A percentile compares a stretch with the other conserved stretches of the same genome.
These are phyloP conservation scores for Ophiocordyceps australis DNA, from an alignment of 2,329 filamentous ascomycete species.

Conservation along the genomic window DNA sequence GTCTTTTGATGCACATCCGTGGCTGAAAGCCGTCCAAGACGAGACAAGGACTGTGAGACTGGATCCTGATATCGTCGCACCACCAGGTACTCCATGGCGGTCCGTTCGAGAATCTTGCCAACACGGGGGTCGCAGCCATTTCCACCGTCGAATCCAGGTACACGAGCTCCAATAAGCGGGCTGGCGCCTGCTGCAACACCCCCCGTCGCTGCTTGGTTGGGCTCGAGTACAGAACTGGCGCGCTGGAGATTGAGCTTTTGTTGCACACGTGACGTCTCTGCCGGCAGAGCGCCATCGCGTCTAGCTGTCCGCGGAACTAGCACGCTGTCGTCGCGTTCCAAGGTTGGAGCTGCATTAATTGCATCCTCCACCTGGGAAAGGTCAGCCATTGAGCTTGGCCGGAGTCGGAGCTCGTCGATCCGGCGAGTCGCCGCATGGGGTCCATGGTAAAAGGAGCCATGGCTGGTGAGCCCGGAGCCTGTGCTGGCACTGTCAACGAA, in stretches of 20 bases:
- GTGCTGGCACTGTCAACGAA: slow-evolving; percentile 38
- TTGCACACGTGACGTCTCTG: slow-evolving; percentile 48
- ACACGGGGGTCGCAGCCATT: slow-evolving; percentile 41
- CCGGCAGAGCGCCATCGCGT: slow-evolving; percentile 20
- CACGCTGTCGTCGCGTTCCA: slow-evolving; percentile 22
- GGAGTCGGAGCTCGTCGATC: slow-evolving; percentile 14
- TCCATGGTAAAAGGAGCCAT: slow-evolving; percentile 32
- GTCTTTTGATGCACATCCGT: slow-evolving; percentile 31
- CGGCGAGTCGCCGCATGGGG: slow-evolving; percentile 11
- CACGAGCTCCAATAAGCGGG: slow-evolving; percentile 32
- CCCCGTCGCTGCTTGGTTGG: slow-evolving; percentile 24
- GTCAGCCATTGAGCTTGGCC: slow-evolving; percentile 23
- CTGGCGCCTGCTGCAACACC: slow-evolving; percentile 21
- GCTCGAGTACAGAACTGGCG: slow-evolving; percentile 54
- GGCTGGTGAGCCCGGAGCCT: slow-evolving; percentile 27
- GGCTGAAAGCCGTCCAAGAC: slow-evolving; percentile 26
- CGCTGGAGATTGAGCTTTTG: slow-evolving; percentile 61
- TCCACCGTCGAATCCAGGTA: slow-evolving; percentile 32
- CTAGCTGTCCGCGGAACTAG: slow-evolving; percentile 24
- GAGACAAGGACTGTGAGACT: slow-evolving; percentile 40
- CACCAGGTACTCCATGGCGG: slow-evolving; percentile 56
- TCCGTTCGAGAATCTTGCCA: slow-evolving; percentile 46
- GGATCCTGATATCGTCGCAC: slow-evolving; percentile 57
- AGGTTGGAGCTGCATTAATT: slow-evolving; percentile 7
- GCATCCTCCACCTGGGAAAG: slow-evolving; percentile 9